Evolutionary conservation across 192 early-diverging fungal genomes (phyloP).

Genomic region (Spizellomyces punctatus): DNA sequence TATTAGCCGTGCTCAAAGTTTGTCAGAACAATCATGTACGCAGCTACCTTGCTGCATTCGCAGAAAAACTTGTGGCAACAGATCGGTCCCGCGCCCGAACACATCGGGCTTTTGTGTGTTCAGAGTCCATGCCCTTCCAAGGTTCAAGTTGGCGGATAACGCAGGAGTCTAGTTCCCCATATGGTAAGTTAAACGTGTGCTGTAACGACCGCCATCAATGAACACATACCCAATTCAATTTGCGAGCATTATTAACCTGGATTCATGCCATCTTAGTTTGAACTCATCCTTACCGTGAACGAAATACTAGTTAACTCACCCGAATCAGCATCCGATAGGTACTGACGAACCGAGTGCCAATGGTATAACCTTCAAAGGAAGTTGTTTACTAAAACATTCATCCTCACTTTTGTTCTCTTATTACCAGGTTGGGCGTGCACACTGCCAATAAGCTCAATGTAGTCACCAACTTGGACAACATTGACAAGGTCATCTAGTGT

Average conservation of each 20-base stretch:
- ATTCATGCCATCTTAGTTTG: too few species aligned
- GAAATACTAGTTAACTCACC: neutral
- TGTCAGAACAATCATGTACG: too few species aligned
- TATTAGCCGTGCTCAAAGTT: too few species aligned
- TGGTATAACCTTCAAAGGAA: neutral
- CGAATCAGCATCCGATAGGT: neutral
- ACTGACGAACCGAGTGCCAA: neutral
- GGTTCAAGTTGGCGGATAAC: too few species aligned
- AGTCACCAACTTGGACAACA: conserved; percentile 11
- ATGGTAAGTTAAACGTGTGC: too few species aligned
- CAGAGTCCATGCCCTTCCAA: neutral
- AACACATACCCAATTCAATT: conserved; percentile 2
- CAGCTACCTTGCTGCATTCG: neutral
- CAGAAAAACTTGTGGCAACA: neutral
- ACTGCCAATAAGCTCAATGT: conserved; percentile 8
- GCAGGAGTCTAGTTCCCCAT: too few species aligned
- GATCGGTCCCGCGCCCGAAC: conserved; percentile 1
- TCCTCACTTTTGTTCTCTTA: neutral
- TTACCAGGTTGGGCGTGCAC: neutral
- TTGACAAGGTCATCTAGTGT: conserved; percentile 4
- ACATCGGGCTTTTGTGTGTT: conserved; percentile 8
- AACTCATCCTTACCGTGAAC: too few species aligned
- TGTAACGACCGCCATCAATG: too few species aligned
- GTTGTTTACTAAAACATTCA: neutral
- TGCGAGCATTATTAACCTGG: conserved; percentile 11